Percentiles rank a stretch among this genome's conserved stretches.
Conservation (phyloP, 2,329 filamentous ascomycete species). For the Leptographium radiaticola region DNA sequence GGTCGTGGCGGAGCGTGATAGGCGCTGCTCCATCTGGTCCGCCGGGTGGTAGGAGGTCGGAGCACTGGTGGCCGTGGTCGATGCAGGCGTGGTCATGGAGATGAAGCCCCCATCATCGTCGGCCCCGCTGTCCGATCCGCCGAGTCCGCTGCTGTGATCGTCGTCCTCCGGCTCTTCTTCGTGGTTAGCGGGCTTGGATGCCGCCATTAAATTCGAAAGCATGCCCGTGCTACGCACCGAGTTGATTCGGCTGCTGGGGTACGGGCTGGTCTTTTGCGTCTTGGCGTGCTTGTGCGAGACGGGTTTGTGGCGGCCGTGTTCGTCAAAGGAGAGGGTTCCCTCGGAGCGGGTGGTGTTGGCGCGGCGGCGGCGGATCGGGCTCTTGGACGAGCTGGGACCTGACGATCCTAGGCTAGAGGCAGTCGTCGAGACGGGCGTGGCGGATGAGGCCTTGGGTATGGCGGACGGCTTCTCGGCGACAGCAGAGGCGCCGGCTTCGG, state of each 20-base stretch:
- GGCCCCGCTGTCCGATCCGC: conserved; percentile 8
- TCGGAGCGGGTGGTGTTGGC: conserved; percentile 52
- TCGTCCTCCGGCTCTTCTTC: conserved; percentile 22
- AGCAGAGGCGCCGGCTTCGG: conserved; percentile 32
- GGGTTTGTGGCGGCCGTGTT: conserved; percentile 52
- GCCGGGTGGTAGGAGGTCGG: neutral
- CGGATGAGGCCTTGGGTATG: neutral
- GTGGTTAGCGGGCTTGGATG: conserved; percentile 23
- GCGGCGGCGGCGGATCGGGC: conserved; percentile 18
- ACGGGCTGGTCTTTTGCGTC: conserved; percentile 49
- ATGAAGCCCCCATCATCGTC: conserved; percentile 5
- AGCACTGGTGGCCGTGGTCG: conserved; percentile 13
- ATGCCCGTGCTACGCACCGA: conserved; percentile 40
- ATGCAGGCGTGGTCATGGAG: conserved; percentile 19
- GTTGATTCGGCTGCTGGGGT: conserved; percentile 45
- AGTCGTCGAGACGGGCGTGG: conserved; percentile 14
- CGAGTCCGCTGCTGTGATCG: conserved; percentile 9
- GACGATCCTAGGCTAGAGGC: conserved; percentile 6
- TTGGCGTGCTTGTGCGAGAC: conserved; percentile 44
- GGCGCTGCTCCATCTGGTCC: conserved; percentile 26
- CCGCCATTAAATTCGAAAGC: conserved; percentile 21
- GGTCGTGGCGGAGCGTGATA: conserved; percentile 47
- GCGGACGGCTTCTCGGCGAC: neutral
- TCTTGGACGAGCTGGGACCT: conserved; percentile 20
- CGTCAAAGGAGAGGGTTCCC: conserved; percentile 43